These are phyloP conservation scores for Amesomyces nigricolor DNA, from an alignment of 2,329 filamentous ascomycete species.

Conservation along the genomic window DNA sequence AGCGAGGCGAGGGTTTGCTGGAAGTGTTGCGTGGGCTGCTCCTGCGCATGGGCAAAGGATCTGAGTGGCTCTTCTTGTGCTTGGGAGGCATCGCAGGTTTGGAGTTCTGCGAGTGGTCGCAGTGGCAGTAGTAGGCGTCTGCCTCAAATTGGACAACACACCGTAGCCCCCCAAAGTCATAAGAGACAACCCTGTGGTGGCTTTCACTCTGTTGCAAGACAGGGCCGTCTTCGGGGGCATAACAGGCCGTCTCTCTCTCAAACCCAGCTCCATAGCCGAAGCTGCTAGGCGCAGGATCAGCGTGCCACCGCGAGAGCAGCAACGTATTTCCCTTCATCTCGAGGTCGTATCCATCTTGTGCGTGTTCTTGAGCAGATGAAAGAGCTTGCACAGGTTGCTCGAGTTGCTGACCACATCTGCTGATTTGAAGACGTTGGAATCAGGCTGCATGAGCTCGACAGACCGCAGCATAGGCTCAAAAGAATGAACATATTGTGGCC, in stretches of 20 bases:
- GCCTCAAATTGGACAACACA: constrained; percentile 23
- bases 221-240: constrained; percentile 4
- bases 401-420: constrained; percentile 24
- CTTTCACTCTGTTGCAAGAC: constrained; percentile 12
- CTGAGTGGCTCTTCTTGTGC: neutral
- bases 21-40: no score
- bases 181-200: constrained; percentile 25
- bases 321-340: constrained; percentile 16
- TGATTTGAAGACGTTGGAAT: constrained; percentile 4
- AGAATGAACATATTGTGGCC: constrained; percentile 12
- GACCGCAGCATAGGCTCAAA: constrained; percentile 26
- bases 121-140: constrained; percentile 20
- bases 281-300: constrained; percentile 19
- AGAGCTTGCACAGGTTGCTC: constrained; percentile 23
- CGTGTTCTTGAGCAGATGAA: constrained; percentile 13
- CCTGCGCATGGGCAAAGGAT: neutral
- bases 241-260: constrained; percentile 22
- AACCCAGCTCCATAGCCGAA: constrained; percentile 22
- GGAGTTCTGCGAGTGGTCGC: constrained; percentile 8
- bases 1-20: neutral
- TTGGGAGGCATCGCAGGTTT: neutral
- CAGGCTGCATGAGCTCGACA: constrained; percentile 14
- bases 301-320: constrained; percentile 22
- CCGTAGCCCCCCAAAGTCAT: constrained; percentile 20
- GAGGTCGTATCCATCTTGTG: constrained; percentile 10